These are phyloP conservation scores for Apiospora malaysiana DNA, from an alignment of 2,329 filamentous ascomycete species.

Conservation along the genomic window DNA sequence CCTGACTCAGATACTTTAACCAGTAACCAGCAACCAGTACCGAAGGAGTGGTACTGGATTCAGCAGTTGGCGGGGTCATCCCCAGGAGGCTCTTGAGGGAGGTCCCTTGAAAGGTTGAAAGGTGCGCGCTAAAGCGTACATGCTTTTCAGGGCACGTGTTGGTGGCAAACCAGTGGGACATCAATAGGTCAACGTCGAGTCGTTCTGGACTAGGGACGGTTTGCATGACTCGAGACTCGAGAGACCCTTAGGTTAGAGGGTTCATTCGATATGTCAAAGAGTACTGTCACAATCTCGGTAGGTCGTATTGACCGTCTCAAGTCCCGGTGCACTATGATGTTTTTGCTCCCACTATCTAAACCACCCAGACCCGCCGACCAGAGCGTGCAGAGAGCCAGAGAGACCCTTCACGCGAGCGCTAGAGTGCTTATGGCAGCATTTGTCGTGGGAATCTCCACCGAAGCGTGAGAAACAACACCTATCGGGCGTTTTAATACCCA, in stretches of 20 bases:
- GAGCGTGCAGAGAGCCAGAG: background rate
- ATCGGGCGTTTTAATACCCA: slow-evolving; percentile 14
- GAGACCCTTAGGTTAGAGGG: background rate
- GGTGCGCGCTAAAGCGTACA: background rate
- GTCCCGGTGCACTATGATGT: background rate
- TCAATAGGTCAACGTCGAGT: background rate
- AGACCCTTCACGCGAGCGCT: background rate
- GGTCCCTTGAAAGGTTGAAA: background rate
- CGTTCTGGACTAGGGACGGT: background rate
- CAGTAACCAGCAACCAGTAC: too few relatives aligned
- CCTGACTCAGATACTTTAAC: too few relatives aligned
- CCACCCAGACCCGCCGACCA: background rate
- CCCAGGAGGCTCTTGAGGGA: background rate
- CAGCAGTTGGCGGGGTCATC: background rate
- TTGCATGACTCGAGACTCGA: slow-evolving; percentile 1
- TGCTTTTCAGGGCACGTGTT: too few relatives aligned
- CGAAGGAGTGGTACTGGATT: background rate
- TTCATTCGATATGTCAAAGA: background rate
- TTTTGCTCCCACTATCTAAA: background rate
- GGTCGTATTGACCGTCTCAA: background rate
- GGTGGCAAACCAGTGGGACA: background rate
- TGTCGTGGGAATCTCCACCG: background rate
- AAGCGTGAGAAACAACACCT: background rate
- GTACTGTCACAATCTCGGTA: slow-evolving; percentile 8
- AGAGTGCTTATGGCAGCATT: background rate